Conservation (phyloP, 139 green algal genomes). For the Eudorina sp. region DNA sequence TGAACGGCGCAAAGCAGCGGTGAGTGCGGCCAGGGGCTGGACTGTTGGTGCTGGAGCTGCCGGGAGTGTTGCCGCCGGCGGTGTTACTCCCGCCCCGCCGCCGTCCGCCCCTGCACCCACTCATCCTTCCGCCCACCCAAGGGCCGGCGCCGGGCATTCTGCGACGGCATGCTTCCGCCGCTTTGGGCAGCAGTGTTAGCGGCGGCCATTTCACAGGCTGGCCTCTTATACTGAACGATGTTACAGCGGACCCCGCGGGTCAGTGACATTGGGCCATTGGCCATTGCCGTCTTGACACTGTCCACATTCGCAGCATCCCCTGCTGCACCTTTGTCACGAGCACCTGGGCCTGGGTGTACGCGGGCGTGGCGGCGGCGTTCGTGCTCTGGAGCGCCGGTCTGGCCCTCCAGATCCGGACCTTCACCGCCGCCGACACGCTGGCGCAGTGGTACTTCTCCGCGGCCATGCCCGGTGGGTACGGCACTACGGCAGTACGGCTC, state of each 20-base stretch:
- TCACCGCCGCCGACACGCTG: constrained; percentile 42
- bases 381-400: constrained; percentile 20
- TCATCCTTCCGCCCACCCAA: background rate
- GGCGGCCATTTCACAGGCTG: background rate
- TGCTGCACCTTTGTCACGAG: background rate
- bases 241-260: too few relatives aligned
- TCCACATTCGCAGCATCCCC: background rate
- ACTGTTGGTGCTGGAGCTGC: background rate
- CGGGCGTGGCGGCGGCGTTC: background rate
- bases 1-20: background rate
- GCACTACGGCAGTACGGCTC: background rate
- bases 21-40: background rate
- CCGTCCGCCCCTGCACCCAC: too few relatives aligned
- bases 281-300: background rate
- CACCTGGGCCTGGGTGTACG: background rate
- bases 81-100: background rate
- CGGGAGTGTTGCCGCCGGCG: background rate
- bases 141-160: background rate
- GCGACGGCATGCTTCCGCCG: background rate
- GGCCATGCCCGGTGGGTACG: background rate
- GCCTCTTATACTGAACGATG: background rate
- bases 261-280: background rate
- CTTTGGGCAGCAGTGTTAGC: background rate
- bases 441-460: constrained; percentile 48
- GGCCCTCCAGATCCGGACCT: constrained; percentile 49